Conservation (phyloP, 108 stramenopile species). For the Phaeodactylum tricornutum region DNA sequence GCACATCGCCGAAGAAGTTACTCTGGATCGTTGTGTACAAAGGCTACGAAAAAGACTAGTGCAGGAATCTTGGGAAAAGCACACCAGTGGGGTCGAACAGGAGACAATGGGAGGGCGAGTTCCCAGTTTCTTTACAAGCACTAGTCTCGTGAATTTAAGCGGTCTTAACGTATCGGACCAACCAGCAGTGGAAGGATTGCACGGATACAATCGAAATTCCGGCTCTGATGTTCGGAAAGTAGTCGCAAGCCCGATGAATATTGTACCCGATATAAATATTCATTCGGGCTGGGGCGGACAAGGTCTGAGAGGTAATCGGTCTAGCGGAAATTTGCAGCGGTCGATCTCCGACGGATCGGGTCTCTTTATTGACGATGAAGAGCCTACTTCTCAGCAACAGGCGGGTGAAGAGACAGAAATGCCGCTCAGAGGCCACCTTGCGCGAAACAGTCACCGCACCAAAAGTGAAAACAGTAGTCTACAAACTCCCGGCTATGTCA, state of each 20-base stretch:
- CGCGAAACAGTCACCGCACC: conserved; percentile 2
- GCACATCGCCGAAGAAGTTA: conserved; percentile 77
- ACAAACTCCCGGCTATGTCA: conserved; percentile 36
- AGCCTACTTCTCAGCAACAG: conserved; percentile 13
- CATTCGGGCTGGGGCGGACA: conserved; percentile 71
- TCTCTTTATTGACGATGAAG: conserved; percentile 62
- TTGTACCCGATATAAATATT: conserved; percentile 20
- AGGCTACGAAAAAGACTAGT: conserved; percentile 63
- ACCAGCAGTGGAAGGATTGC: conserved; percentile 13
- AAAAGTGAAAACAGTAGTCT: conserved; percentile 6
- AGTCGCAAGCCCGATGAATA: background rate
- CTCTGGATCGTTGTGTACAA: conserved; percentile 79
- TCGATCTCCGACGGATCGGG: conserved; percentile 52
- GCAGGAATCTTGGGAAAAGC: conserved; percentile 55
- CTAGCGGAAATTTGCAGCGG: conserved; percentile 47
- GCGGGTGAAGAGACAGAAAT: conserved; percentile 21
- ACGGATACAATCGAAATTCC: background rate
- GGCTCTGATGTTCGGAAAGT: background rate
- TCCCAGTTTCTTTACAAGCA: conserved; percentile 77
- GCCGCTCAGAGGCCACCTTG: background rate
- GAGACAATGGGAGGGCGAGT: conserved; percentile 35
- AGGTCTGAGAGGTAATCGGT: conserved; percentile 76
- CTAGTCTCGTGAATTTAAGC: conserved; percentile 70
- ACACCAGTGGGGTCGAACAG: conserved; percentile 7
- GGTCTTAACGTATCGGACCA: conserved; percentile 62